Evolutionary conservation across 257 asterid genomes (phyloP), one percentile per base, ranked within the genome.

Genomic region (Nicotiana sylvestris): DNA sequence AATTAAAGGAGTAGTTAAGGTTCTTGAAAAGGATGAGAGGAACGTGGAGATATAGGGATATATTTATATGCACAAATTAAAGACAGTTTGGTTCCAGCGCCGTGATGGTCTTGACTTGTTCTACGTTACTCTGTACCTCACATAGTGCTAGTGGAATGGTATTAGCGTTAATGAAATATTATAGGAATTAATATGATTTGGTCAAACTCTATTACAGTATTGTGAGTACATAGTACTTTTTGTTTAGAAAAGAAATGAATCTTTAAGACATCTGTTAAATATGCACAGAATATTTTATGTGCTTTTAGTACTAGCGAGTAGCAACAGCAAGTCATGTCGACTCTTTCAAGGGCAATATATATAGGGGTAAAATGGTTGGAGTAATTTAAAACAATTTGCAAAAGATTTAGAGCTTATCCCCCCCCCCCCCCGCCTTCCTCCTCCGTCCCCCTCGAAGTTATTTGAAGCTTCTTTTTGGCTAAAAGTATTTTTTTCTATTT

Each of bases 91-190:
- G 33, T 84, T 67, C 87, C 85, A 88, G 92, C 89, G 87, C 87
- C 92, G 90, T 89, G 88, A 72, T 69, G 76, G 39, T 82, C 65
- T 89, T 57, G 83, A 84, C 80, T 79, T 87, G 83, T 35, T 82
- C 64, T 6, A 7, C 15, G 27, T 51, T 25, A 74, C 46, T 49
- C 7, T 74, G 80, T 51, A 0, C 43, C 62, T 74, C 64, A 27
- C 62, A 43, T 74, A 49, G 9, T 49, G 62, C 80, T 33, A 1
- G 29, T 67, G 13, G 76, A 67, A 33, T 67, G 46, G 72, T 66
- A 43, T 53, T 53, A 32, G 25, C 74, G 13, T 32, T 30, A 65
- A 33, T 66, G 51, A 15, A 32, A 2, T 25, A 62, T 15, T 21
- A 21, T n/a, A 53, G 6, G 8, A 27, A 72, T 43, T 21, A 51